Base-by-base conservation (phyloP, 2,329 filamentous ascomycete species). In the Colletotrichum sp. region DNA sequence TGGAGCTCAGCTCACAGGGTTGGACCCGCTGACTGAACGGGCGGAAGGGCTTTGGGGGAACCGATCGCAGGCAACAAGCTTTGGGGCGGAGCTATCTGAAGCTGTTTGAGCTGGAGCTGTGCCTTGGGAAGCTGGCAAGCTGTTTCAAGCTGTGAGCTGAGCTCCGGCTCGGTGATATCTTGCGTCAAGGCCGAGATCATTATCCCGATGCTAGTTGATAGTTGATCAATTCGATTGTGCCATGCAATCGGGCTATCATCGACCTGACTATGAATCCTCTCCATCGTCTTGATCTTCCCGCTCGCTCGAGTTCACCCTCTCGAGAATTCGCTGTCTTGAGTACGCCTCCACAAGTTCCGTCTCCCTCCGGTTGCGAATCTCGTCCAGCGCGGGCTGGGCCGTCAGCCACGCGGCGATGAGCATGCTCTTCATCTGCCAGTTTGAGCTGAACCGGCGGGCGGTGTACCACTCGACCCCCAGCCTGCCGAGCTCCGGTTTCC, bases 381-480 rank as follows among this genome's bases (percentile, higher is more conserved):
- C 78, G 8, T 78, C 78, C 4, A 78, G 58, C 4, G 78, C 77
- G 2, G 78, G 76, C 64, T 79, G 76, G 5, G 79, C 79, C 3
- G 79, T 78, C 26, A 80, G 62, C 79, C 79, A 80, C 14, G 71
- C 64, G 3, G 74, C 79, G 7, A 79, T 73, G 4, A 80, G 74
- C 64, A 79, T 75, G 52, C 79, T 80, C 61, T 71, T 77, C 55
- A 69, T 64, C 12, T 75, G 71, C 79, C 79, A 78, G 10, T 2
- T 72, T 6, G 75, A 75, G 10, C 62, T 21, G 61, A 78, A 79
- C 7, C 75, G 61, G 28, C n/a, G 52, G 24, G 48, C 61, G 8
- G 66, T 78, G 10, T 72, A 78, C 75, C 77, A 79, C 4, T 62
- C 67, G 3, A 75, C 3, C 7, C 64, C 64, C 3, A 70, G 64